phyloP scores from a whole-genome alignment of 164 flowering plant genomes.

The Berberis vulgaris region DNA sequence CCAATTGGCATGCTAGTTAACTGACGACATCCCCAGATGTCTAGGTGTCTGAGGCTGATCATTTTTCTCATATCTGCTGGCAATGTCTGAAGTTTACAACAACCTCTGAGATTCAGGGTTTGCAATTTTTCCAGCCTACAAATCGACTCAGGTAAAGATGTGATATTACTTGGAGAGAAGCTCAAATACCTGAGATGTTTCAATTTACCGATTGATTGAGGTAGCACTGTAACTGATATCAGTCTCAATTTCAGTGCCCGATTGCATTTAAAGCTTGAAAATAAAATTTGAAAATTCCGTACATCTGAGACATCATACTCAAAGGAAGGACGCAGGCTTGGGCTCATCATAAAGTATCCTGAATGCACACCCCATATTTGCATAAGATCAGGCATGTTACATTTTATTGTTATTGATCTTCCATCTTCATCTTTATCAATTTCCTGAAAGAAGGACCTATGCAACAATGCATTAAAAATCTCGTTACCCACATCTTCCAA shows the following conservation, averaged over 20 bases:
- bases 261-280: neutral
- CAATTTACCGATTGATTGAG: neutral
- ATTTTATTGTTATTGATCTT: too few relatives aligned
- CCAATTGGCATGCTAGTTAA: constrained; percentile 3
- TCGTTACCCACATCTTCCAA: too few relatives aligned
- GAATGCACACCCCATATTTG: too few relatives aligned
- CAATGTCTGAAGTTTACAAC: neutral
- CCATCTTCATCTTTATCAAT: too few relatives aligned
- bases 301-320: neutral
- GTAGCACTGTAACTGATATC: neutral
- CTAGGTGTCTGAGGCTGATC: constrained; percentile 5
- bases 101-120: neutral
- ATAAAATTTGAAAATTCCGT: neutral
- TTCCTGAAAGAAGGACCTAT: too few relatives aligned
- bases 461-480: too few relatives aligned
- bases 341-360: too few relatives aligned
- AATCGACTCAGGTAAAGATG: constrained; percentile 1
- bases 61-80: constrained; percentile 2
- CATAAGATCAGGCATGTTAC: too few relatives aligned
- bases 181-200: neutral
- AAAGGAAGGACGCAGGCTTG: neutral
- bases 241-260: neutral
- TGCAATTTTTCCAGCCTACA: constrained; percentile 4
- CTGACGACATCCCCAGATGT: neutral
- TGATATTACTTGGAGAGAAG: neutral